These are phyloP conservation scores for Sclerotinia sclerotiorum DNA, from an alignment of 2,329 filamentous ascomycete species.

Conservation along the genomic window DNA sequence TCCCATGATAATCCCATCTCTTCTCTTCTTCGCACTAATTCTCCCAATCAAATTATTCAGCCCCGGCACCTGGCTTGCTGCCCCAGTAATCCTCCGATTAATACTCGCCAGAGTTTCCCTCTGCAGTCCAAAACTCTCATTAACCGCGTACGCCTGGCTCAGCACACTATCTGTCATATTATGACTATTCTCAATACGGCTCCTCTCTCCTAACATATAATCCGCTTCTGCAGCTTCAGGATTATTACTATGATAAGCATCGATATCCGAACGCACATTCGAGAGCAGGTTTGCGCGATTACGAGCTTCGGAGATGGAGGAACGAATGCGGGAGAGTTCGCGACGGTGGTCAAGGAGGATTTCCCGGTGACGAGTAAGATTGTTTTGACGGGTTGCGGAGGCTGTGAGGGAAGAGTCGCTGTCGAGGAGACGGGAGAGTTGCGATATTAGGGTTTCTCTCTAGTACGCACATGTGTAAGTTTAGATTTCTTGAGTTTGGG, in stretches of 20 bases:
- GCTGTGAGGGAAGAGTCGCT: slow-evolving; percentile 84
- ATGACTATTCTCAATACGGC: slow-evolving; percentile 83
- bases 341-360: slow-evolving; percentile 83
- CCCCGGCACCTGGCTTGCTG: slow-evolving; percentile 87
- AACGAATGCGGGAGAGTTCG: slow-evolving; percentile 74
- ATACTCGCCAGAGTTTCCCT: slow-evolving; percentile 85
- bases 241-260: slow-evolving; percentile 80
- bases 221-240: slow-evolving; percentile 84
- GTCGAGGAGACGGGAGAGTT: slow-evolving; percentile 86
- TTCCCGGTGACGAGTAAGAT: slow-evolving; percentile 86
- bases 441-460: slow-evolving; percentile 78
- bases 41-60: slow-evolving; percentile 88
- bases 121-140: slow-evolving; percentile 85
- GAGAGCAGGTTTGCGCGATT: slow-evolving; percentile 87
- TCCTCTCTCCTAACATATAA: slow-evolving; percentile 93
- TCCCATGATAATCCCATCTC: slow-evolving; percentile 92
- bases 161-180: slow-evolving; percentile 86
- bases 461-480: slow-evolving; percentile 43
- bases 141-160: slow-evolving; percentile 93
- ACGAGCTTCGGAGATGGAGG: slow-evolving; percentile 72
- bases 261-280: slow-evolving; percentile 88
- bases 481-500: not conserved
- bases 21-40: slow-evolving; percentile 91
- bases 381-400: slow-evolving; percentile 95
- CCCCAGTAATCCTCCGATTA: slow-evolving; percentile 84